Base-by-base conservation (phyloP, 129 eudicot species). In the Helichrysum umbraculigerum region DNA sequence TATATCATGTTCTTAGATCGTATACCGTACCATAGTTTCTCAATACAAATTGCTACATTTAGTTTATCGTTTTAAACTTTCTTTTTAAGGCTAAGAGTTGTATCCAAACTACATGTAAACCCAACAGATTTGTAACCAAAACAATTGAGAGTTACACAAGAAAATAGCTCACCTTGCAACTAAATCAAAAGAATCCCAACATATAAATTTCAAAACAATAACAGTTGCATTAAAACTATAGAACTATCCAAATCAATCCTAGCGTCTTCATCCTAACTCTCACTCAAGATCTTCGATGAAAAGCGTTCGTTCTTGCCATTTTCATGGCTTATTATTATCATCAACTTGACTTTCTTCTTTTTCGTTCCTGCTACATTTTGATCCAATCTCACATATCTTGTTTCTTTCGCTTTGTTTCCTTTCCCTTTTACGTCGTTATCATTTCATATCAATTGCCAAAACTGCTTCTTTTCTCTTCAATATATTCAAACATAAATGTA, bases 381-480 rank as follows among this genome's bases (percentile, higher is more conserved):
- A 50, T 63, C 0, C 10, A 61, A 44, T 41, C 28, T 75, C 71
- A 16, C 44, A 3, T 32, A 16, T 70, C 66, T 72, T 20, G 9
- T 79, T 79, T 79, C 68, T 72, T 72, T 63, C 19, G 2, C 42
- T 30, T 57, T 65, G 56, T 66, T n/a, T 70, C 39, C 66, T 0
- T 15, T 28, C 56, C 82, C 20, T 70, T 32, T 70, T 78, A 15
- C 7, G 6, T 60, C 7, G n/a, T 64, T 68, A 60, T 50, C 76
- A 32, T 54, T 52, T 56, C 34, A 22, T 68, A 47, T 60, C 60
- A 17, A 15, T 25, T 28, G 12, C 72, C 72, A 78, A 71, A 32
- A 15, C 72, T 20, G 69, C 75, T 78, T 70, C 72, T 71, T 78
- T 47, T 71, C 21, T 30, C 72, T 62, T 62, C 77, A 62, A 78